phyloP scores from a whole-genome alignment of 2,329 filamentous ascomycete species.

The Xylaria sp. region DNA sequence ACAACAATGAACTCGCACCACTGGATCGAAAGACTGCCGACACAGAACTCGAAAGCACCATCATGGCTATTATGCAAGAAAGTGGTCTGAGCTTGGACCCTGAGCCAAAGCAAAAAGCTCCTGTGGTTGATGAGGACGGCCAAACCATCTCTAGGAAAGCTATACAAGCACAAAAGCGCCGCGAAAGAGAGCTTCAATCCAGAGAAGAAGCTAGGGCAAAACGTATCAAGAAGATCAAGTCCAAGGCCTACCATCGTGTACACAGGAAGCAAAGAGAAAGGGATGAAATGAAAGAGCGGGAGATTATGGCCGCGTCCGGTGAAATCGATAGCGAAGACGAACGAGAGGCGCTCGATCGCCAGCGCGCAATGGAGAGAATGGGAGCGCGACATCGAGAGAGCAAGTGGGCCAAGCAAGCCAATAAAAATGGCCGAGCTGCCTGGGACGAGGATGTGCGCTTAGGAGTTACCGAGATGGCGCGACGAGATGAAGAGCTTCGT shows the following conservation, averaged over 20 bases:
- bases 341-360: constrained; percentile 69
- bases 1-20: constrained; percentile 68
- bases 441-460: constrained; percentile 89
- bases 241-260: constrained; percentile 89
- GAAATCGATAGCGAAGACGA: constrained; percentile 70
- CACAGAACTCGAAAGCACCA: constrained; percentile 84
- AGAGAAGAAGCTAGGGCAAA: constrained; percentile 87
- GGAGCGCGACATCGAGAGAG: constrained; percentile 84
- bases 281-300: constrained; percentile 57
- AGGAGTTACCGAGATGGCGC: constrained; percentile 80
- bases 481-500: constrained; percentile 80
- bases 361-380: constrained; percentile 83
- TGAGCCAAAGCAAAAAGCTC: constrained; percentile 63
- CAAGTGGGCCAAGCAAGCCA: constrained; percentile 89
- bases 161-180: constrained; percentile 74
- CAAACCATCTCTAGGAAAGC: constrained; percentile 75
- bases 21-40: constrained; percentile 68
- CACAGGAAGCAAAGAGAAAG: constrained; percentile 76
- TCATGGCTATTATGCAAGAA: constrained; percentile 87
- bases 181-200: constrained; percentile 83
- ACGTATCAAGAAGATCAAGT: constrained; percentile 99
- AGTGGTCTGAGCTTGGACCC: constrained; percentile 72
- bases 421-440: constrained; percentile 76
- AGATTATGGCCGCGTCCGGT: constrained; percentile 61
- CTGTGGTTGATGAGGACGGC: constrained; percentile 71